Evolutionary conservation across 495 filamentous ascomycete genomes (phyloP).

Genomic region (Neurospora sp.): DNA sequence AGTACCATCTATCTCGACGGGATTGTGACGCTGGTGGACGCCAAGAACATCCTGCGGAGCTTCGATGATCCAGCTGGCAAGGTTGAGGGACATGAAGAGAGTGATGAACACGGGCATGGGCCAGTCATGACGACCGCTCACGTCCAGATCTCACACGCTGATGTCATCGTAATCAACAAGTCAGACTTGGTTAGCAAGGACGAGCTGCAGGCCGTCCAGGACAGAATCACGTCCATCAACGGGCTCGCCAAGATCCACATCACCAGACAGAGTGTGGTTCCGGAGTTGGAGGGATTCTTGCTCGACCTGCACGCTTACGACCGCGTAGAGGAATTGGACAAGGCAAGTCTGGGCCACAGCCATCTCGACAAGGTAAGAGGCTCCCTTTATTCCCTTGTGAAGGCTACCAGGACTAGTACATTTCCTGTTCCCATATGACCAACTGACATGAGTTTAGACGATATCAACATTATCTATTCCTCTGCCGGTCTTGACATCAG

Average conservation of each 20-base stretch:
- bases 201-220: constrained; percentile 53
- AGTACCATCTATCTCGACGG: constrained; percentile 94
- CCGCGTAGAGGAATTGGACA: constrained; percentile 57
- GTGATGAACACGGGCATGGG: constrained; percentile 32
- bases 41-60: constrained; percentile 74
- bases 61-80: constrained; percentile 65
- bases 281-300: constrained; percentile 71
- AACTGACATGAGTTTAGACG: constrained; percentile 39
- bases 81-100: constrained; percentile 46
- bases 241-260: constrained; percentile 76
- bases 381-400: neutral
- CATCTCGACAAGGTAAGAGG: constrained; percentile 69
- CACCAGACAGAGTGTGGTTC: constrained; percentile 68
- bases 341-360: constrained; percentile 57
- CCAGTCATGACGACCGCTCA: constrained; percentile 80
- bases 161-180: constrained; percentile 92
- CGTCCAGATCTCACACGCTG: constrained; percentile 94
- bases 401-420: neutral
- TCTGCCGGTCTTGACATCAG: constrained; percentile 43
- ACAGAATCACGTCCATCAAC: constrained; percentile 74
- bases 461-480: constrained; percentile 77
- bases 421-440: neutral
- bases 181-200: constrained; percentile 67
- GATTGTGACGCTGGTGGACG: constrained; percentile 92
- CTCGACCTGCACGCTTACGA: constrained; percentile 93